Conservation (phyloP, 176 grass and related monocot species). For the Eragrostis nindensis region DNA sequence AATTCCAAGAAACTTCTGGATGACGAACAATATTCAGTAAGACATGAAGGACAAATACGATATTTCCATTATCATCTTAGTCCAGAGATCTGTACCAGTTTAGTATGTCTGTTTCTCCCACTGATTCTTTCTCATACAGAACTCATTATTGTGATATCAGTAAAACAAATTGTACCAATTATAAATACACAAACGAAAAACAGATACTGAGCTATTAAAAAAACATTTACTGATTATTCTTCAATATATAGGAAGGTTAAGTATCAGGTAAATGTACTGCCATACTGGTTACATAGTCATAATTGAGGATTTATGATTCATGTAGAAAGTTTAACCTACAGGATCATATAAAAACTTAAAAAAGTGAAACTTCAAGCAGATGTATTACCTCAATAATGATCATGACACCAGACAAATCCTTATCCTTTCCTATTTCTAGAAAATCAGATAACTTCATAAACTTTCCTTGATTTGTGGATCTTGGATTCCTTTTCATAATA, state of each 20-base stretch:
- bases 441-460: conserved; percentile 80
- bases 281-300: background rate
- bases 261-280: conserved; percentile 13
- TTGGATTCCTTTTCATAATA: conserved; percentile 61
- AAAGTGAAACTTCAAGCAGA: background rate
- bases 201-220: background rate
- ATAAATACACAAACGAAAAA: background rate
- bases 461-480: conserved; percentile 49
- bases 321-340: background rate
- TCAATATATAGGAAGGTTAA: conserved; percentile 11
- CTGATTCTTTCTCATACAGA: background rate
- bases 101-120: background rate
- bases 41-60: background rate
- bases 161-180: background rate
- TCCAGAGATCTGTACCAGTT: background rate
- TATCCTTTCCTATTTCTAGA: conserved; percentile 58
- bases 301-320: background rate
- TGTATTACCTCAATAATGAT: conserved; percentile 67
- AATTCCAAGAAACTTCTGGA: background rate
- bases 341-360: background rate
- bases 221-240: background rate
- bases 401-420: conserved; percentile 69
- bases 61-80: background rate
- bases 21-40: background rate
- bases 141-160: background rate